Conservation (phyloP, 495 filamentous ascomycete species). For the Copromyces sp. region DNA sequence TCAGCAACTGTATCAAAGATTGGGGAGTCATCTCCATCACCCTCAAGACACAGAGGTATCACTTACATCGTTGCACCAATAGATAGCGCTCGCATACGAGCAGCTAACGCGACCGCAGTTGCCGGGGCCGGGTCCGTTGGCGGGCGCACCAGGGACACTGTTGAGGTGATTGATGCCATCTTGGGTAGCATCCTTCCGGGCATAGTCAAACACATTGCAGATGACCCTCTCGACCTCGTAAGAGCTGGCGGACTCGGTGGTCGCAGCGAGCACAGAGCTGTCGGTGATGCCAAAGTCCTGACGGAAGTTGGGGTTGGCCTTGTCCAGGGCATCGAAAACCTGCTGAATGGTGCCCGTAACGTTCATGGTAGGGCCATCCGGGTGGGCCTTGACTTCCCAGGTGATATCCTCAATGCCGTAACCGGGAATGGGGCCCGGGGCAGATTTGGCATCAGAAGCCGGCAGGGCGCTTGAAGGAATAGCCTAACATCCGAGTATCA, state of each 20-base stretch:
- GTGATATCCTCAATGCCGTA: constrained; percentile 3
- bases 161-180: constrained; percentile 17
- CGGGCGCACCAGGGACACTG: constrained; percentile 2
- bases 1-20: background rate
- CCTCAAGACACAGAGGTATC: background rate
- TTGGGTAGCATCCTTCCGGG: constrained; percentile 1
- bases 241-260: background rate
- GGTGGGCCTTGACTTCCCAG: constrained; percentile 7
- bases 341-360: constrained; percentile 12
- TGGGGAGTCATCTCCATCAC: background rate
- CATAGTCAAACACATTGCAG: background rate
- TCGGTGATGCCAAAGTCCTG: constrained; percentile 8
- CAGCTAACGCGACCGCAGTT: constrained; percentile 18
- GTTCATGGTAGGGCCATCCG: constrained; percentile 1
- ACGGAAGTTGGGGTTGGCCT: constrained; percentile 14
- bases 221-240: background rate
- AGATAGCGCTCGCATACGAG: constrained; percentile 14
- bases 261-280: background rate
- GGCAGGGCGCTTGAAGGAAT: background rate
- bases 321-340: constrained; percentile 2
- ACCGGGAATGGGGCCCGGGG: constrained; percentile 1
- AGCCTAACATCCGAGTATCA: background rate
- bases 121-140: constrained; percentile 12
- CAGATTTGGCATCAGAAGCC: background rate
- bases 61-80: constrained; percentile 23